These are phyloP conservation scores for Neofusicoccum kwambonambiense DNA, from an alignment of 2,329 filamentous ascomycete species.

Conservation along the genomic window DNA sequence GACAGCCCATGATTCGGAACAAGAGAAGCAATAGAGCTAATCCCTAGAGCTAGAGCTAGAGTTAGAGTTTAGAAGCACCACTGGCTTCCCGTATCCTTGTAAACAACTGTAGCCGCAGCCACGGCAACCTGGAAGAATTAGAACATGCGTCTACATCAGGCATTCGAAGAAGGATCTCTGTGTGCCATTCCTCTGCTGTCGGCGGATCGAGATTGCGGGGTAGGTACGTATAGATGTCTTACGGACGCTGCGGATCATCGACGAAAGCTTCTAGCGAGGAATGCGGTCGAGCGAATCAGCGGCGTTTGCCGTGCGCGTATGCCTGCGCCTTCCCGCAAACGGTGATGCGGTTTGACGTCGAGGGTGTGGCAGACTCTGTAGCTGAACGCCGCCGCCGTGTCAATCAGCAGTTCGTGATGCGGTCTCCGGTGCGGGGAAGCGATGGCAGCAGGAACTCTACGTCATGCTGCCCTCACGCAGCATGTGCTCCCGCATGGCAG, in stretches of 20 bases:
- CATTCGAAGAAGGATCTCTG: no score
- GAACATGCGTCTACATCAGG: no score
- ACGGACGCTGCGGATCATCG: not conserved
- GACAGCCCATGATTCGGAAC: not conserved
- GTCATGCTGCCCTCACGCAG: constrained; percentile 2
- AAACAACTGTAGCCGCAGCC: not conserved
- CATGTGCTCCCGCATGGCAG: not conserved
- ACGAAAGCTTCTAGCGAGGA: not conserved
- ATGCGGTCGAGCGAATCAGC: constrained; percentile 6
- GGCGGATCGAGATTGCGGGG: not conserved
- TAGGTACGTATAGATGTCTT: not conserved
- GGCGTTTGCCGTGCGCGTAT: not conserved
- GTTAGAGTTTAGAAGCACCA: not conserved
- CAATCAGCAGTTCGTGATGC: not conserved
- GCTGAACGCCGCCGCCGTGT: not conserved
- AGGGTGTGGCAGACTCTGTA: not conserved
- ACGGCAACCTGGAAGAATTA: not conserved
- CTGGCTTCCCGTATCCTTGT: not conserved
- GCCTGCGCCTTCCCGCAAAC: constrained; percentile 2
- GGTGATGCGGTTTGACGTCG: constrained; percentile 13
- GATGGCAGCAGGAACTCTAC: not conserved
- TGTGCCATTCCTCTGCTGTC: no score
- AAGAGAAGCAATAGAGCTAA: not conserved
- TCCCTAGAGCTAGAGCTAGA: constrained; percentile 4
- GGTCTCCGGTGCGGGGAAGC: not conserved